Conservation (phyloP, 2,329 filamentous ascomycete genomes). For the Chaetomium sp. region DNA sequence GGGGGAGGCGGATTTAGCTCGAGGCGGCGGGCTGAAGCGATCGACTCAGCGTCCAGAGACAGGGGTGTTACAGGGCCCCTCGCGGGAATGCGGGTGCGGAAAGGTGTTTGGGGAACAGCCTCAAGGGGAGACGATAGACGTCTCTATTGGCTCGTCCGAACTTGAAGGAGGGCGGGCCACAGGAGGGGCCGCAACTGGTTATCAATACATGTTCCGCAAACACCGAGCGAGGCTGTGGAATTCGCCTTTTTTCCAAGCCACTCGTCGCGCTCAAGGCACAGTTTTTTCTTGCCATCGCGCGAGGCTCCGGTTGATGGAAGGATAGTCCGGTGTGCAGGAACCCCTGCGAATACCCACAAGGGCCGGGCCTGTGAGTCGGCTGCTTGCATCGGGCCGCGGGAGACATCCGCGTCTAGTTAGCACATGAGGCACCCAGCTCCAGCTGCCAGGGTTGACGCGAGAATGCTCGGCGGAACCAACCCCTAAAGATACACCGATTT, state of each 20-base stretch:
- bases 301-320: not conserved
- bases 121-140: constrained; percentile 26
- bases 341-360: constrained; percentile 3
- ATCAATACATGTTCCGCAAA: constrained; percentile 11
- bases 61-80: constrained; percentile 33
- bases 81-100: constrained; percentile 35
- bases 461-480: not conserved
- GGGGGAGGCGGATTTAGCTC: constrained; percentile 27
- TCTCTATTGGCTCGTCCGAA: constrained; percentile 33
- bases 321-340: constrained; percentile 2
- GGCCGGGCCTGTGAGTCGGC: not conserved
- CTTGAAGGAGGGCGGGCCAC: constrained; percentile 21
- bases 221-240: not conserved
- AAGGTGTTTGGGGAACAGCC: constrained; percentile 34
- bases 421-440: not conserved
- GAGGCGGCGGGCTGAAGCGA: constrained; percentile 34
- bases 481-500: not conserved
- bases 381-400: not conserved
- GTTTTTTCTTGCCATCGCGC: not conserved
- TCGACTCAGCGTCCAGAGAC: constrained; percentile 33
- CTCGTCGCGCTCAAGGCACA: not conserved
- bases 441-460: not conserved
- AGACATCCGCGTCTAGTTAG: constrained; percentile 1
- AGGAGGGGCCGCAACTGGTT: constrained; percentile 8
- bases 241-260: not conserved